A percentile compares a stretch with the other conserved stretches of the same genome.
Conservation (phyloP, 2,329 filamentous ascomycete genomes). For the Cytospora leucostoma region DNA sequence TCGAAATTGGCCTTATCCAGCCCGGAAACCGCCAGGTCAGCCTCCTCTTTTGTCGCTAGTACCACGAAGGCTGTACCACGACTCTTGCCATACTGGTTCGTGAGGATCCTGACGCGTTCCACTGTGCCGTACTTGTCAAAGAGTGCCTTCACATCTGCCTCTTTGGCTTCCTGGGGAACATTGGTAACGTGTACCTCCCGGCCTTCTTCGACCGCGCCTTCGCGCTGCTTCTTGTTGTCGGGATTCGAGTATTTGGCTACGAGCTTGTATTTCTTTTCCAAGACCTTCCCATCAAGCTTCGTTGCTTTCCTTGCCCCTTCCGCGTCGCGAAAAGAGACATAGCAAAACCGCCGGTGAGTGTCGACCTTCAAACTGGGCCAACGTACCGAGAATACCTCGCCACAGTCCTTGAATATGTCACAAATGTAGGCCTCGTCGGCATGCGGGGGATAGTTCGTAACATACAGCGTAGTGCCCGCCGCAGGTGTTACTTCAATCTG, state of each 20-base stretch:
- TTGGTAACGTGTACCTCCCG: constrained; percentile 81
- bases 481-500: constrained; percentile 75
- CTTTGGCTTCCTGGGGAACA: constrained; percentile 61
- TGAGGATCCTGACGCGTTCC: constrained; percentile 70
- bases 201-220: constrained; percentile 81
- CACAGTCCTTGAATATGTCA: constrained; percentile 70
- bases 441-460: constrained; percentile 84
- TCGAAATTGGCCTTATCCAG: constrained; percentile 72
- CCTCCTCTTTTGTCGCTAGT: constrained; percentile 70
- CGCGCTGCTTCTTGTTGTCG: constrained; percentile 71
- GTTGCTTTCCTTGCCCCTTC: constrained; percentile 72
- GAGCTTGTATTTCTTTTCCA: constrained; percentile 70
- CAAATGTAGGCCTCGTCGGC: constrained; percentile 72
- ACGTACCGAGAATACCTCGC: constrained; percentile 80
- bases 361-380: constrained; percentile 92
- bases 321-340: constrained; percentile 79
- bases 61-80: constrained; percentile 81
- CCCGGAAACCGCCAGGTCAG: constrained; percentile 63
- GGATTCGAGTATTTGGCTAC: constrained; percentile 85
- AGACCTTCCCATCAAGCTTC: constrained; percentile 67
- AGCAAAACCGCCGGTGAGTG: constrained; percentile 88
- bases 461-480: constrained; percentile 78
- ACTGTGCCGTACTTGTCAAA: constrained; percentile 79
- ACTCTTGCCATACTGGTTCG: constrained; percentile 65
- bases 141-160: constrained; percentile 68